phyloP scores from a whole-genome alignment of 768 basidiomycete genomes.

The Psilocybe cyanescens region DNA sequence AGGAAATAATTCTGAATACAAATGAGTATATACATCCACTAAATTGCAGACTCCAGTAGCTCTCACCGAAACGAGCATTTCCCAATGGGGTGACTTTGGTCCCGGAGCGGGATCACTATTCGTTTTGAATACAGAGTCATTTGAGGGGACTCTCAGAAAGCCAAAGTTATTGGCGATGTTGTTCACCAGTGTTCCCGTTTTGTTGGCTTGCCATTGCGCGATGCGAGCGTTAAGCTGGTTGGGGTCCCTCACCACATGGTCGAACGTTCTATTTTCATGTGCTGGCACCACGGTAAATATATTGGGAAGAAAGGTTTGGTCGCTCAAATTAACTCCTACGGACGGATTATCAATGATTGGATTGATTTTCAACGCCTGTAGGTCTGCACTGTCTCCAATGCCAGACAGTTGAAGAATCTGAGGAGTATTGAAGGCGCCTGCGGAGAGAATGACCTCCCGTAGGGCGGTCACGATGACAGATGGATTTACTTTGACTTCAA shows the following conservation, averaged over 20 bases:
- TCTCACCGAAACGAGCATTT: not conserved
- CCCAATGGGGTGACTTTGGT: not conserved
- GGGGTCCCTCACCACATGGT: conserved; percentile 5
- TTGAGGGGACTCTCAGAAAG: not conserved
- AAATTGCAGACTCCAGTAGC: no score
- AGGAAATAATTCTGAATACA: conserved; percentile 19
- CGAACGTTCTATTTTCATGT: conserved; percentile 5
- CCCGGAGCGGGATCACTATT: not conserved
- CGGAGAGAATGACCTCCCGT: conserved; percentile 25
- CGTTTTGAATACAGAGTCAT: not conserved
- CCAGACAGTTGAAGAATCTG: conserved; percentile 28
- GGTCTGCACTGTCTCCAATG: conserved; percentile 18
- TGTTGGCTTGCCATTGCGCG: conserved; percentile 22
- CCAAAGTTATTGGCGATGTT: conserved; percentile 32
- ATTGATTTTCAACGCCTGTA: conserved; percentile 15
- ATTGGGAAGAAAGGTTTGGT: conserved; percentile 19
- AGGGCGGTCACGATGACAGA: conserved; percentile 5
- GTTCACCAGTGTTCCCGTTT: conserved; percentile 39
- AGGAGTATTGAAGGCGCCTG: conserved; percentile 22
- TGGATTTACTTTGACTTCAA: not conserved
- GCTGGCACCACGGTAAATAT: conserved; percentile 11
- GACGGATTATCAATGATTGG: conserved; percentile 17
- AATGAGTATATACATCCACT: no score
- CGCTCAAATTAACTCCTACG: conserved; percentile 24
- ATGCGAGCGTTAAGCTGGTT: conserved; percentile 22